Conservation (phyloP, 495 filamentous ascomycete species). For the Aspergillus cristatus region DNA sequence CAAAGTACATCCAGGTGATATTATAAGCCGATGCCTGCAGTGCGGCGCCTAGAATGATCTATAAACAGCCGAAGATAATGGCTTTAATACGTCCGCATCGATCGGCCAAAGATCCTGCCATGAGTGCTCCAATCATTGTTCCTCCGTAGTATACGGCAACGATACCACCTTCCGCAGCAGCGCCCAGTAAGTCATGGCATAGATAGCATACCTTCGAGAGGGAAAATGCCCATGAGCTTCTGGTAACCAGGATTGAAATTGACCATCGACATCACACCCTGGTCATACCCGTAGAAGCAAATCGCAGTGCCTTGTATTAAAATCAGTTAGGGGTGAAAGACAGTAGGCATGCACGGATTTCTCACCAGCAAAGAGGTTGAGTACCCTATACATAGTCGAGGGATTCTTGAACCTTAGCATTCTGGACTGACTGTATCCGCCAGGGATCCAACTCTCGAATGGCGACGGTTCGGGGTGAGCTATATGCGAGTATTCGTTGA, state of each 20-base stretch:
- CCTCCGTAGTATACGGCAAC: slow-evolving; percentile 50
- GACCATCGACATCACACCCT: not conserved
- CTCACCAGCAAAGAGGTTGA: no score
- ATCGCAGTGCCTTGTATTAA: no score
- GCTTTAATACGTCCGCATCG: slow-evolving; percentile 2
- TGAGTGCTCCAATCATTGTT: slow-evolving; percentile 3
- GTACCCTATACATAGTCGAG: no score
- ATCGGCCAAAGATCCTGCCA: slow-evolving; percentile 2
- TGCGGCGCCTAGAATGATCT: slow-evolving; percentile 19
- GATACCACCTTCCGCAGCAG: slow-evolving; percentile 55
- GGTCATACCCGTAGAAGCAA: not conserved
- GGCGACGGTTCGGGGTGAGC: no score
- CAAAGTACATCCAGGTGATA: slow-evolving; percentile 18
- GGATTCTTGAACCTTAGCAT: no score
- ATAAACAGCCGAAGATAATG: slow-evolving; percentile 3
- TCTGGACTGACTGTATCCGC: no score
- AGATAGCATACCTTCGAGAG: not conserved
- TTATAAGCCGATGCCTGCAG: slow-evolving; percentile 24
- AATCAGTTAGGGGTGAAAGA: no score
- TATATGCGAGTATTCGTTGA: no score
- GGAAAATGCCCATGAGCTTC: slow-evolving; percentile 1
- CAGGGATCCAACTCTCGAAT: no score
- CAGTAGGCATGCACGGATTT: no score
- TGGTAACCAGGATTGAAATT: not conserved
- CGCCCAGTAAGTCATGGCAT: slow-evolving; percentile 40